Base-by-base conservation (phyloP, 768 basidiomycete species). In the Auricularia cornea region DNA sequence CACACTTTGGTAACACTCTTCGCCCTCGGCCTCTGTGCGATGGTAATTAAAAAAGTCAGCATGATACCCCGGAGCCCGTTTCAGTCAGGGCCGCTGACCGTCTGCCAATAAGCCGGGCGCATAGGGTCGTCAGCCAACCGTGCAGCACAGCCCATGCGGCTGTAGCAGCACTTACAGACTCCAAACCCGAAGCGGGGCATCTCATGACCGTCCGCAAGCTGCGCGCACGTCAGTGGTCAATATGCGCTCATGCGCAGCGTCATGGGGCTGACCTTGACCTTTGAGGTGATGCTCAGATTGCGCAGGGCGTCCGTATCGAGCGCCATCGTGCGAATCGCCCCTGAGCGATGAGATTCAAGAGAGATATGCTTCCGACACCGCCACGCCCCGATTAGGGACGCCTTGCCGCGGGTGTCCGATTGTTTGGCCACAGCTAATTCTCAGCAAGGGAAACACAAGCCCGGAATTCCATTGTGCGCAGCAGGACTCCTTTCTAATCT, bases 171-270 rank as follows among this genome's bases (percentile, higher is more conserved):
- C 41, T 28, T 16, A 35, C 62, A 35, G 71, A 69, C 74, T 74
- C 84, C 87, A 60, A 87, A 81, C 3, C 88, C 86, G 44, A 87
- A 72, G 54, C 82, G 72, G 12, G 86, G 86, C 54, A 88, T 85
- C 62, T 77, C 70, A 63, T 77, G 72, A 10, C 84, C 83, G 68
- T 85, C 84, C 60, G 76, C 74, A 63, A 85, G 75, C 80, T 81
- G 65, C 12, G 14, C 28, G 26, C 8, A 4, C 26, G 54, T 57
- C 30, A 57, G 28, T 8, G 51, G 8, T 20, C 20, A n/a, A 6
- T 52, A 20, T 57, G 20, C 54, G 30, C 26, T 30, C 11, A 11
- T 30, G 28, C 8, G 8, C 10, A 10, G 8, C 6, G 30, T 30
- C 26, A n/a, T 57, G n/a, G n/a, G n/a, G n/a, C n/a, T n/a, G n/a